These are phyloP conservation scores for Pistacia integerrima DNA, from an alignment of 345 rosid species.

Conservation along the genomic window DNA sequence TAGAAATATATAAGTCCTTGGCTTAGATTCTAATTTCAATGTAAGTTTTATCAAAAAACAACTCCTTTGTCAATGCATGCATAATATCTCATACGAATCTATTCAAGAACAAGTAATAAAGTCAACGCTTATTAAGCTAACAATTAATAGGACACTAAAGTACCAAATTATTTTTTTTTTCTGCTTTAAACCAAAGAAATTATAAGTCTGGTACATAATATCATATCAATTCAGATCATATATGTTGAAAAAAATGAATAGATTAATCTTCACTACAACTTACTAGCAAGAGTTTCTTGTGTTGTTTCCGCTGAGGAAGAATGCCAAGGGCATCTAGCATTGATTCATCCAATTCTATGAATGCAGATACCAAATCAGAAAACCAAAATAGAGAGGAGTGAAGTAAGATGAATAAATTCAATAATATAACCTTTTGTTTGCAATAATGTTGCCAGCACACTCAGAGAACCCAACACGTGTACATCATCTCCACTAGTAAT, in stretches of 20 bases:
- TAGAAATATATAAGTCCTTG: too few species aligned
- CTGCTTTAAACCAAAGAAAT: background rate
- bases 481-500: slow-evolving; percentile 71
- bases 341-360: slow-evolving; percentile 86
- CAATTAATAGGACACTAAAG: background rate
- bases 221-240: background rate
- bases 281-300: slow-evolving; percentile 91
- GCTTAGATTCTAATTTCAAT: background rate
- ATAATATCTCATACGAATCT: background rate
- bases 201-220: background rate
- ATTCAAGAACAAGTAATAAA: background rate
- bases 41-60: background rate
- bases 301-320: slow-evolving; percentile 96
- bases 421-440: slow-evolving; percentile 85
- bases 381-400: slow-evolving; percentile 17
- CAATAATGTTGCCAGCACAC: slow-evolving; percentile 82
- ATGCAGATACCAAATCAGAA: slow-evolving; percentile 28
- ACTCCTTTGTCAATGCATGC: background rate
- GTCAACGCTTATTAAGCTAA: background rate
- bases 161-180: background rate
- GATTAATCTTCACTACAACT: slow-evolving; percentile 30
- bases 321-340: slow-evolving; percentile 98
- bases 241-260: slow-evolving; percentile 8
- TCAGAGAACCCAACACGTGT: slow-evolving; percentile 79
- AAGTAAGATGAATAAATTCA: slow-evolving; percentile 22